Percentiles rank a stretch among this genome's conserved stretches.
phyloP scores from a whole-genome alignment of 2,329 filamentous ascomycete species.

The Phymatotrichopsis omnivora region DNA sequence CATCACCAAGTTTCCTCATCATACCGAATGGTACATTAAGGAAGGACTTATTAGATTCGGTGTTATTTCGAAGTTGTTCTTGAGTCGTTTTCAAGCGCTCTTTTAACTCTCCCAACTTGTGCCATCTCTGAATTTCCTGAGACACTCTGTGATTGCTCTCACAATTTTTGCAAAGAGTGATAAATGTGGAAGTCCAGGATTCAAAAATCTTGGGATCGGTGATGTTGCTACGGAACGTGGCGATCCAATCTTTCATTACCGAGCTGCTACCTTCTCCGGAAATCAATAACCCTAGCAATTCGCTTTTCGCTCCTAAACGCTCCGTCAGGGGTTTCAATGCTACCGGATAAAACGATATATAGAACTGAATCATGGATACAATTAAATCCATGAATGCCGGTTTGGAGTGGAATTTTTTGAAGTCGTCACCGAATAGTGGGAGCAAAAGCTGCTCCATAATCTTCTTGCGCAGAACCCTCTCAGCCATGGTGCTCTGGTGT shows the following conservation, averaged over 20 bases:
- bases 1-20: neutral
- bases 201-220: neutral
- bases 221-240: neutral
- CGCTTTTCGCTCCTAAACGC: neutral
- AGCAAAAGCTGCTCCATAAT: constrained; percentile 3
- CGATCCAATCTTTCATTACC: constrained; percentile 9
- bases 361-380: constrained; percentile 5
- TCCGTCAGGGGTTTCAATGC: constrained; percentile 10
- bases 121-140: constrained; percentile 6
- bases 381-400: constrained; percentile 8
- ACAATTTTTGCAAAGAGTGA: constrained; percentile 12
- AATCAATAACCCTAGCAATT: constrained; percentile 10
- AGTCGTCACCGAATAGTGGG: constrained; percentile 10
- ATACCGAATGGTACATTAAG: no score
- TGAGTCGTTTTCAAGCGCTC: neutral
- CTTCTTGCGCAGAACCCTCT: no score
- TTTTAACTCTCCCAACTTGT: neutral
- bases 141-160: constrained; percentile 10
- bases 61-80: neutral
- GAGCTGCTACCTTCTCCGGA: neutral
- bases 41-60: neutral
- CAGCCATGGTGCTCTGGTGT: no score
- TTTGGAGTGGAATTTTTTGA: constrained; percentile 9
- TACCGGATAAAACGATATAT: constrained; percentile 5
- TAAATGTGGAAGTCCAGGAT: constrained; percentile 3